Conservation (phyloP, 345 rosid species). For the Gossypium longicalyx region DNA sequence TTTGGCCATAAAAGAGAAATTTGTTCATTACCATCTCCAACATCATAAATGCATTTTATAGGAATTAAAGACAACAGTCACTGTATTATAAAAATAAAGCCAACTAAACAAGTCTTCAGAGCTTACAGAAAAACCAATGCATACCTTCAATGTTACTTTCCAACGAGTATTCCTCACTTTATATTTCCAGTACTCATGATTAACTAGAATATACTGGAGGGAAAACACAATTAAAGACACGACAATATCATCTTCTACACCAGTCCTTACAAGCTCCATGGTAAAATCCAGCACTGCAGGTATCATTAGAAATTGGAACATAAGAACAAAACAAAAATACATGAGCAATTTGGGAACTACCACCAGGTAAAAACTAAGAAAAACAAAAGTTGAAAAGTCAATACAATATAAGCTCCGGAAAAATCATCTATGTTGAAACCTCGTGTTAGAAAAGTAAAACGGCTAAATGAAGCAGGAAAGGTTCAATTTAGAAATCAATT, state of each 20-base stretch:
- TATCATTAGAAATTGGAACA: conserved; percentile 18
- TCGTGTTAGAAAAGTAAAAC: neutral
- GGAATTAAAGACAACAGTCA: conserved; percentile 3
- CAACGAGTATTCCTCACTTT: conserved; percentile 62
- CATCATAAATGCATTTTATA: neutral
- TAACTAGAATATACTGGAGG: conserved; percentile 72
- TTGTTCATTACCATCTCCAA: neutral
- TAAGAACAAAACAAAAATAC: conserved; percentile 11
- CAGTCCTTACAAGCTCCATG: conserved; percentile 66
- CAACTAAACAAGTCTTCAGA: conserved; percentile 2
- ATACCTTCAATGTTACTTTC: conserved; percentile 79
- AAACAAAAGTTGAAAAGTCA: neutral
- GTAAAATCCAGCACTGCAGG: conserved; percentile 84
- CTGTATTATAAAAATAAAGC: conserved; percentile 3
- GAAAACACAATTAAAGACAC: conserved; percentile 65
- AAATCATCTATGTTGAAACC: neutral
- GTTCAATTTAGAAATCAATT: neutral
- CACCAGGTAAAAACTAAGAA: neutral
- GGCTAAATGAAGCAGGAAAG: neutral
- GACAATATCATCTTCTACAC: conserved; percentile 63
- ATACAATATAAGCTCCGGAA: neutral
- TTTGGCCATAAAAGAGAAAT: neutral
- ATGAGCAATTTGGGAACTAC: neutral
- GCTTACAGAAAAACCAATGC: neutral
- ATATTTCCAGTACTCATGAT: conserved; percentile 83